A percentile compares a stretch with the other conserved stretches of the same genome.
phyloP scores from a whole-genome alignment of 441 rosid genomes.

The Pelargonium myrrhifolium region DNA sequence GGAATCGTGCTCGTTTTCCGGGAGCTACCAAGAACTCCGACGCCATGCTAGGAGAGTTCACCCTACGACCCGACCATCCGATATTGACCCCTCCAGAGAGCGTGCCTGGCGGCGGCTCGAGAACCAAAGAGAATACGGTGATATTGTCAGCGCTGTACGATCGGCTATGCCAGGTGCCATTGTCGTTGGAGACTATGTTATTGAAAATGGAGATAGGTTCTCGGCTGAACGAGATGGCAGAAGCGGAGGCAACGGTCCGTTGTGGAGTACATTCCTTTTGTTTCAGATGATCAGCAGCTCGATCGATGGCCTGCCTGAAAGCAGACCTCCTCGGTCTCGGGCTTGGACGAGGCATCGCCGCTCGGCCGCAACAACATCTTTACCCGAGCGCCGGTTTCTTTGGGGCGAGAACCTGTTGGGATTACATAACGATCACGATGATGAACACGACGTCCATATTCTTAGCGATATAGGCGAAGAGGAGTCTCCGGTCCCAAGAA shows the following conservation, averaged over 20 bases:
- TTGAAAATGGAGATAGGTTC: conserved; percentile 73
- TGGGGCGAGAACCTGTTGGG: conserved; percentile 91
- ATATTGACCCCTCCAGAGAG: conserved; percentile 63
- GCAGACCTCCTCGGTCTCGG: conserved; percentile 41
- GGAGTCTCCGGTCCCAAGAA: conserved; percentile 56
- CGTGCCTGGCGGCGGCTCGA: conserved; percentile 58
- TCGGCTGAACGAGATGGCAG: conserved; percentile 46
- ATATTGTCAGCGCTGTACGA: conserved; percentile 60
- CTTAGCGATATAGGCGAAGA: conserved; percentile 46
- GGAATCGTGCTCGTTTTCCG: conserved; percentile 49
- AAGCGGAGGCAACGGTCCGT: conserved; percentile 43
- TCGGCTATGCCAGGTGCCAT: conserved; percentile 89
- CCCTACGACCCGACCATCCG: conserved; percentile 55
- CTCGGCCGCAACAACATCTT: conserved; percentile 28
- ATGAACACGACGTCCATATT: conserved; percentile 37
- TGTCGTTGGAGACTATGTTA: conserved; percentile 85
- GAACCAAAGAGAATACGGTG: conserved; percentile 58
- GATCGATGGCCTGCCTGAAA: conserved; percentile 52
- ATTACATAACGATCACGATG: conserved; percentile 48
- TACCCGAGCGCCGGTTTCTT: conserved; percentile 57
- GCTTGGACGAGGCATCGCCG: conserved; percentile 73
- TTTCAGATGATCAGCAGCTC: conserved; percentile 75
- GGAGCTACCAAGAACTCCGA: conserved; percentile 59
- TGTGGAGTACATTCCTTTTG: conserved; percentile 67
- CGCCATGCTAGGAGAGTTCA: conserved; percentile 61